A percentile compares a stretch with the other conserved stretches of the same genome.
phyloP scores from a whole-genome alignment of 306 rosid species.

The Prunus kanzakura region DNA sequence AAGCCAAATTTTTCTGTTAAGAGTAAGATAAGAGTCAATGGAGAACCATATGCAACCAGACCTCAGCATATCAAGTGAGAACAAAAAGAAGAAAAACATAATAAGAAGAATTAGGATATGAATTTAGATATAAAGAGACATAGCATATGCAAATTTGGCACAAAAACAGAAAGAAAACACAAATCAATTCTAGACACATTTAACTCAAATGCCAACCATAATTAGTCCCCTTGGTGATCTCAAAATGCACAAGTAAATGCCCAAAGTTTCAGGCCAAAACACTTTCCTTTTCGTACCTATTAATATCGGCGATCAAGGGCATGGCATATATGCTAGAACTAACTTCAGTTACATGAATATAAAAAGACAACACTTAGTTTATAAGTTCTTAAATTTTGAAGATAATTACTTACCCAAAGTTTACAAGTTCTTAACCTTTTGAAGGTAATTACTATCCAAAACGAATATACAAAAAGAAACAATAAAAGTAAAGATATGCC shows the following conservation, averaged over 20 bases:
- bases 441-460: background rate
- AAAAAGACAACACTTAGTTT: background rate
- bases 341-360: constrained; percentile 45
- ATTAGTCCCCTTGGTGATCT: background rate
- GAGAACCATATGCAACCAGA: too few relatives aligned
- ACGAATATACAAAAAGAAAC: background rate
- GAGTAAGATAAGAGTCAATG: too few relatives aligned
- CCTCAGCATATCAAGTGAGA: too few relatives aligned
- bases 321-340: constrained; percentile 92
- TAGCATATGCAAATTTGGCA: too few relatives aligned
- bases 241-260: background rate
- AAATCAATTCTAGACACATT: background rate
- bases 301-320: constrained; percentile 90
- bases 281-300: constrained; percentile 45
- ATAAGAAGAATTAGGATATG: too few relatives aligned
- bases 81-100: too few relatives aligned
- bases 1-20: too few relatives aligned
- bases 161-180: background rate
- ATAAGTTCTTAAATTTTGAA: background rate
- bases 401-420: background rate
- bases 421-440: background rate
- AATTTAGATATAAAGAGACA: too few relatives aligned
- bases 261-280: background rate
- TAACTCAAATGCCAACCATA: background rate
- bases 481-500: background rate